Conservation (phyloP, 2,329 filamentous ascomycete genomes). For the Dendryphion nanum region DNA sequence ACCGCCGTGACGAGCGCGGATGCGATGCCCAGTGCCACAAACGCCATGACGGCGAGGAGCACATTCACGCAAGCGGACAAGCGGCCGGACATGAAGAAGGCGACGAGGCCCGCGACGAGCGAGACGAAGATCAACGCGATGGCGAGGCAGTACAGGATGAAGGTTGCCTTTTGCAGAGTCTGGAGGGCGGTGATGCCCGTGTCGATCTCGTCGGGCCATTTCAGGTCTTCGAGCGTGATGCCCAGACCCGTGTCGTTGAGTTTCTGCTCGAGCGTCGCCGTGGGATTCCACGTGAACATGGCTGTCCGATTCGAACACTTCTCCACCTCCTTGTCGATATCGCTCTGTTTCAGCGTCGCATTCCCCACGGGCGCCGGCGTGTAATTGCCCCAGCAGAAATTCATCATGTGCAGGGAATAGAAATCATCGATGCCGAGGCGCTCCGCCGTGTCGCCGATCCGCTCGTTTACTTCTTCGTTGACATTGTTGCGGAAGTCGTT, state of each 20-base stretch:
- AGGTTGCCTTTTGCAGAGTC: conserved; percentile 51
- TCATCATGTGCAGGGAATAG: conserved; percentile 60
- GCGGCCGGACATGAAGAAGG: conserved; percentile 46
- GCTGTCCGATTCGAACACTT: conserved; percentile 54
- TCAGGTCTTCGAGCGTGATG: conserved; percentile 52
- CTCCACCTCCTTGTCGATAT: conserved; percentile 53
- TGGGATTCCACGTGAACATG: conserved; percentile 59
- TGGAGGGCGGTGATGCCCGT: conserved; percentile 53
- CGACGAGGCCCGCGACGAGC: conserved; percentile 47
- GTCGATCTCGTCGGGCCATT: conserved; percentile 58
- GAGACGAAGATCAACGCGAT: conserved; percentile 53
- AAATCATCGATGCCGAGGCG: conserved; percentile 58
- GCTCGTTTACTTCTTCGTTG: conserved; percentile 43
- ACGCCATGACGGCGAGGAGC: conserved; percentile 50
- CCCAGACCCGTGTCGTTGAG: conserved; percentile 44
- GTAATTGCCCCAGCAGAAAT: conserved; percentile 57
- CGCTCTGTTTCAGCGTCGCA: conserved; percentile 38
- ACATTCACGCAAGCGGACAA: conserved; percentile 53
- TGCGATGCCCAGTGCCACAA: conserved; percentile 63
- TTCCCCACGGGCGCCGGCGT: conserved; percentile 44
- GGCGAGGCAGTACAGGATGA: conserved; percentile 60
- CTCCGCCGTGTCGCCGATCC: conserved; percentile 43
- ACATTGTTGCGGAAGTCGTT: conserved; percentile 36
- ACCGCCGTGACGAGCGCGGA: conserved; percentile 72
- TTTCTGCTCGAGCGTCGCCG: conserved; percentile 48